Percentiles rank a stretch among this genome's conserved stretches.
These are phyloP conservation scores for Neurospora sp. DNA, from an alignment of 2,329 filamentous ascomycete species.

Conservation along the genomic window DNA sequence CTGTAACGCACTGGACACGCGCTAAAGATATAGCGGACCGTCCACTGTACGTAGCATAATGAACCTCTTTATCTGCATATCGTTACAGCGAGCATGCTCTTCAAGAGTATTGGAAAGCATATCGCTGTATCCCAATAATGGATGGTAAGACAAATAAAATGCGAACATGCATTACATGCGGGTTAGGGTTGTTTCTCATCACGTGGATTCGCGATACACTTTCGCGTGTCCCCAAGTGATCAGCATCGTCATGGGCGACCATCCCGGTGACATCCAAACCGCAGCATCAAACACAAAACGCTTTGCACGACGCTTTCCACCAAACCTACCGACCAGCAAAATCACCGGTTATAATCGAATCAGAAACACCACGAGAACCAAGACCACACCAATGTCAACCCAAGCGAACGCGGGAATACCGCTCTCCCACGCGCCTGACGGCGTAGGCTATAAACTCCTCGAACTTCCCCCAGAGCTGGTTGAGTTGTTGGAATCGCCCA, in stretches of 20 bases:
- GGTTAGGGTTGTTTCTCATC: background rate
- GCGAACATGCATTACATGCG: too few species aligned
- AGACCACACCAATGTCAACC: slow-evolving; percentile 28
- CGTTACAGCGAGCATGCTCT: too few species aligned
- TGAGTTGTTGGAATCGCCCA: slow-evolving; percentile 41
- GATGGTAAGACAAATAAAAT: too few species aligned
- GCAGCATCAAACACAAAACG: background rate
- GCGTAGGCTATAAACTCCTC: slow-evolving; percentile 47
- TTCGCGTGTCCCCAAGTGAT: background rate
- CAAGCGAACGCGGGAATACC: slow-evolving; percentile 37
- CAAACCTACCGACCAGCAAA: fast-evolving
- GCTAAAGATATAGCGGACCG: too few species aligned
- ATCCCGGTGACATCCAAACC: background rate
- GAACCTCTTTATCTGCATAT: too few species aligned
- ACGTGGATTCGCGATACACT: background rate
- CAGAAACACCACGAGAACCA: background rate
- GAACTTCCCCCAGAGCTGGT: slow-evolving; percentile 52
- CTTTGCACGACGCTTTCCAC: background rate
- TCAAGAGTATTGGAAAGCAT: too few species aligned
- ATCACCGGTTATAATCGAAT: background rate
- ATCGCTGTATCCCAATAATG: too few species aligned
- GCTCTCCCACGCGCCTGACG: slow-evolving; percentile 38
- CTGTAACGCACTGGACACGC: too few species aligned
- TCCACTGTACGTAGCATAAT: too few species aligned
- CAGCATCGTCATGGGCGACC: background rate